Evolutionary conservation across 257 asterid genomes (phyloP), one percentile per base, ranked within the genome.

Genomic region (Nicotiana attenuata): DNA sequence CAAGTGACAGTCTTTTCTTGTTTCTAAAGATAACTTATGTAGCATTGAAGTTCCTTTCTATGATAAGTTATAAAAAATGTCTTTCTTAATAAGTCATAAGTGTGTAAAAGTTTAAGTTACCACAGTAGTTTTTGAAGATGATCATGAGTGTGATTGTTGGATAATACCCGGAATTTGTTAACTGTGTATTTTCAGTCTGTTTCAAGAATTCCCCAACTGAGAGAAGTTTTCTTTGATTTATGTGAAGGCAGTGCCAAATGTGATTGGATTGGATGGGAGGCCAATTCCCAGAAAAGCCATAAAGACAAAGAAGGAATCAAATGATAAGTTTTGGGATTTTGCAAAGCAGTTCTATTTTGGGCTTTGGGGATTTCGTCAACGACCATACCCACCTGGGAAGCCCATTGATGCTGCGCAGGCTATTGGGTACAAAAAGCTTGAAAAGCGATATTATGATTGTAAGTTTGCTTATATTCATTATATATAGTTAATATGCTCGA

Each of bases 201-300:
- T 66, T 66, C 76, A 68, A 69, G n/a, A 69, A 69, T 69, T 69
- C 45, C 35, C 57, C 78, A 20, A 41, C 57, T 69, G 59, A 69
- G 78, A 11, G 57, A 13, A 13, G 57, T 52, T 52, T 52, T 52
- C 57, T 52, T 69, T 0, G n/a, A 41, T 10, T 69, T 20, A 69
- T 83, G 83, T 91, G 91, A 88, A 95, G 99, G 92, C 92, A 82
- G 88, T 94, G 84, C 99, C 99, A 7, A 78, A 96, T 90, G 95
- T 96, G 86, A 86, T 85, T 81, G 99, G 99, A 82, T 87, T 93
- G 84, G 99, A 96, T 78, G 98, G 99, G 80, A 91, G 98, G 90
- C 98, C 98, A 78, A 93, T 94, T 97, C 99, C 99, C 1, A 92
- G 98, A 90, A 94, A 94, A 87, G 91, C 98, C 67, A 94, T 96